Evolutionary conservation across 176 grass and related monocot species (phyloP).

Genomic region (Triticum monococcum): DNA sequence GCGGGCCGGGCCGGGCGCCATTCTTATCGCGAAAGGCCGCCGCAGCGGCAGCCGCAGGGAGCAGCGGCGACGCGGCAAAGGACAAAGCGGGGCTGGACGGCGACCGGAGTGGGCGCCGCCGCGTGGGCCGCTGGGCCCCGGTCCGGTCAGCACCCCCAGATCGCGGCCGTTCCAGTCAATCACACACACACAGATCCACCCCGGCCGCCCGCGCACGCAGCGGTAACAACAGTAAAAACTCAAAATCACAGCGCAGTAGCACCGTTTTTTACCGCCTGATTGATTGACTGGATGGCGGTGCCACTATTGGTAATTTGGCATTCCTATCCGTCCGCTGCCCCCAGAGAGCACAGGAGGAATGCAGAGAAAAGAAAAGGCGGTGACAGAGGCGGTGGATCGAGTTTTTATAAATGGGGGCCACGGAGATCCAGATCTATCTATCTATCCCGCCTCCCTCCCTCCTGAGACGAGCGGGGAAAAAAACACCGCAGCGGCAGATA

Average conservation of each 20-base stretch:
- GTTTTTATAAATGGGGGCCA: slow-evolving; percentile 31
- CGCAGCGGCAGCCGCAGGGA: neutral
- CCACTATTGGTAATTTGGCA: too few species aligned
- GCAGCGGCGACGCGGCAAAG: neutral
- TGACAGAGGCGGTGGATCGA: slow-evolving; percentile 6
- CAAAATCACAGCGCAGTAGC: neutral
- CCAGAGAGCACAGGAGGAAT: neutral
- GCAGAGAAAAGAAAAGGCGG: neutral
- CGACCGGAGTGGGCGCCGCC: neutral
- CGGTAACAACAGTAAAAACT: too few species aligned
- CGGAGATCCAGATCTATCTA: slow-evolving; percentile 59
- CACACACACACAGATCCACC: neutral
- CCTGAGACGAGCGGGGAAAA: neutral
- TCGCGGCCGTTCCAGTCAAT: neutral
- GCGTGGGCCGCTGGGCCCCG: neutral
- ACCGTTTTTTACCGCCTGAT: neutral
- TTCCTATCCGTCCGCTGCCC: neutral
- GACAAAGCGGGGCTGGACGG: neutral
- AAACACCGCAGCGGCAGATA: neutral
- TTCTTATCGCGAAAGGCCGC: neutral
- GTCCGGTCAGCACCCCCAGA: neutral
- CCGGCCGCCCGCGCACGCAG: too few species aligned
- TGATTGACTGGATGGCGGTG: neutral
- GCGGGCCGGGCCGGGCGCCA: neutral
- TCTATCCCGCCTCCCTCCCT: slow-evolving; percentile 20